These are phyloP conservation scores for Annulohypoxylon truncatum DNA, from an alignment of 2,329 filamentous ascomycete genomes.

Conservation along the genomic window DNA sequence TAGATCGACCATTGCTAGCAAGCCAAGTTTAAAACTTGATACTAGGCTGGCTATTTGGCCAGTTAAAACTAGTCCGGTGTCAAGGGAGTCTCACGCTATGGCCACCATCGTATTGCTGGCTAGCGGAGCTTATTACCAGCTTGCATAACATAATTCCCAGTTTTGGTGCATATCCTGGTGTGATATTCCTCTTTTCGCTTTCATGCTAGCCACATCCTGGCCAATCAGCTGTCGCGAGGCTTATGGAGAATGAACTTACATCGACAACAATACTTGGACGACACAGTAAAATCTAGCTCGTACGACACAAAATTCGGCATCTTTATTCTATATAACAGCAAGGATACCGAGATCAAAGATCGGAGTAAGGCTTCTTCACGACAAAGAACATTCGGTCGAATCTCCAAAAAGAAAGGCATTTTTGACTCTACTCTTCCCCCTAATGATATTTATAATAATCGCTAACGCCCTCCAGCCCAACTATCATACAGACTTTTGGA, in stretches of 20 bases:
- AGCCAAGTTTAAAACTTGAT: conserved; percentile 29
- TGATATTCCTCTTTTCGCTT: neutral
- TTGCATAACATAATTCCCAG: neutral
- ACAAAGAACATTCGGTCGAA: neutral
- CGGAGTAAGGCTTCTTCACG: neutral
- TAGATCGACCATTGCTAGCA: conserved; percentile 22
- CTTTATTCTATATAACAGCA: conserved; percentile 1
- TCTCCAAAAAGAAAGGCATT: neutral
- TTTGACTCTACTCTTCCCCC: neutral
- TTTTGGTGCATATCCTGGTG: neutral
- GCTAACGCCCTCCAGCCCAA: neutral
- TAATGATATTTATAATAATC: neutral
- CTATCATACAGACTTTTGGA: neutral
- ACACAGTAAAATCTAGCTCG: neutral
- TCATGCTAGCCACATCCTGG: neutral
- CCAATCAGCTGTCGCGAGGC: neutral
- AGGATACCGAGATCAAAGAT: neutral
- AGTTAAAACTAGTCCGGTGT: conserved; percentile 17
- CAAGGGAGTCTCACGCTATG: conserved; percentile 11
- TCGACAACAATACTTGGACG: neutral
- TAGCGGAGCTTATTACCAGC: neutral
- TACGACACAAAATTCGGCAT: neutral
- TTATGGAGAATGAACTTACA: neutral
- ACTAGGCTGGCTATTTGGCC: neutral
- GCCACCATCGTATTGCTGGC: neutral